phyloP scores from a whole-genome alignment of 1,284 basidiomycete genomes.

The Vanrija sp. region DNA sequence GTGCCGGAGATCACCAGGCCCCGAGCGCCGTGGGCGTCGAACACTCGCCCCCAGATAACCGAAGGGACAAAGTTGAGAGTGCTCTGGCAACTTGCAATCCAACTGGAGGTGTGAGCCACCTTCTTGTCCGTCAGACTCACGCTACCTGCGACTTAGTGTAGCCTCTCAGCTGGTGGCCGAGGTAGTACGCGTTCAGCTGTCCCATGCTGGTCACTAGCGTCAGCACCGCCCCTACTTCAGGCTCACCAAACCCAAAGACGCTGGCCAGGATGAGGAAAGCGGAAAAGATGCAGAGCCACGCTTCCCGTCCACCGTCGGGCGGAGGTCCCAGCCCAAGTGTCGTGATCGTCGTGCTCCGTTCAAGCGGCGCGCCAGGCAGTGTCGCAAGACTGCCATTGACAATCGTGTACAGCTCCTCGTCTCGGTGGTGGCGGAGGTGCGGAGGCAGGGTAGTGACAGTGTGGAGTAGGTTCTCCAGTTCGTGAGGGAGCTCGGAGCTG shows the following conservation, averaged over 20 bases:
- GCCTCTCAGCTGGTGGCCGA: constrained; percentile 14
- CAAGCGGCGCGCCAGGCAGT: too few species aligned
- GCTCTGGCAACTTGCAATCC: constrained; percentile 14
- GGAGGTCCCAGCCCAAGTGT: constrained; percentile 3
- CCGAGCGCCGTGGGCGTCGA: constrained; percentile 23
- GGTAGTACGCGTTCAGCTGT: constrained; percentile 23
- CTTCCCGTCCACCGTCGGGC: constrained; percentile 20
- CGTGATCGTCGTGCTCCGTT: not conserved
- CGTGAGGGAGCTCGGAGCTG: too few species aligned
- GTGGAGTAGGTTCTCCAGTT: too few species aligned
- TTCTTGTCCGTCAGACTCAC: not conserved
- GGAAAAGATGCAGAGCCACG: constrained; percentile 20
- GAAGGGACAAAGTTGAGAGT: constrained; percentile 13
- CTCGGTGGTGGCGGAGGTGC: too few species aligned
- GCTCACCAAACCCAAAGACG: constrained; percentile 20
- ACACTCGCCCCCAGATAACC: constrained; percentile 20
- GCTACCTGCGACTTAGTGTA: constrained; percentile 17
- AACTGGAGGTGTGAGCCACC: not conserved
- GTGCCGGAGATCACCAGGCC: constrained; percentile 20
- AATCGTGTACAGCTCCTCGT: too few species aligned
- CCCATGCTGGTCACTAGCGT: constrained; percentile 23
- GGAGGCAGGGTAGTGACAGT: too few species aligned
- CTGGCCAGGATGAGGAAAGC: constrained; percentile 22
- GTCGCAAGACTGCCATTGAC: too few species aligned
- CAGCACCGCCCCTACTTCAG: not conserved